phyloP scores from a whole-genome alignment of 2,329 filamentous ascomycete species.

The Coniochaeta prunicola region DNA sequence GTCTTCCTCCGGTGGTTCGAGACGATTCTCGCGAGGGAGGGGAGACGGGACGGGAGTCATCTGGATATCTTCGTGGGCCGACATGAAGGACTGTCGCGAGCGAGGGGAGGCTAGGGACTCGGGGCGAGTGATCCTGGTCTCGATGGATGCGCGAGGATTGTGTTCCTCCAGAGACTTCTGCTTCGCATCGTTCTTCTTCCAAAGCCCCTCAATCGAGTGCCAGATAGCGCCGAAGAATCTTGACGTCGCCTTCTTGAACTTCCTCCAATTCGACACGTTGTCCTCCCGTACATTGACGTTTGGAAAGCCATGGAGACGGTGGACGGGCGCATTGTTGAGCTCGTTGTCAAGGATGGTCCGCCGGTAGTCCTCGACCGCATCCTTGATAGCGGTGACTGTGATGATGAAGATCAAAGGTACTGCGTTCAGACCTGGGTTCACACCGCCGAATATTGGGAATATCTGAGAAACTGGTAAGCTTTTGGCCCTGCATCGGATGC shows the following conservation, averaged over 20 bases:
- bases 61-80: constrained; percentile 67
- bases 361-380: constrained; percentile 91
- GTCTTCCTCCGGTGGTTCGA: constrained; percentile 18
- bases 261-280: constrained; percentile 77
- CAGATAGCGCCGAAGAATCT: constrained; percentile 48
- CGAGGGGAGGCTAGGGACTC: constrained; percentile 46
- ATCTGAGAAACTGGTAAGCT: constrained; percentile 51
- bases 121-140: constrained; percentile 50
- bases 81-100: constrained; percentile 41
- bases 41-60: constrained; percentile 95
- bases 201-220: constrained; percentile 36
- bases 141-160: constrained; percentile 57
- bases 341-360: constrained; percentile 86
- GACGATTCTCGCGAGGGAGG: constrained; percentile 35
- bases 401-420: constrained; percentile 93
- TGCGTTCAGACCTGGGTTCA: constrained; percentile 82
- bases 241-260: constrained; percentile 81
- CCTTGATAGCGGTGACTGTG: constrained; percentile 81
- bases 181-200: constrained; percentile 40
- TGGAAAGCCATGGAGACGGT: constrained; percentile 78
- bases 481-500: not conserved
- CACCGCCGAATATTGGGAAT: constrained; percentile 90
- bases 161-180: constrained; percentile 41
- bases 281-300: constrained; percentile 93
- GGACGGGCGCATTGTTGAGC: constrained; percentile 92